phyloP scores from a whole-genome alignment of 1,284 basidiomycete genomes.

The Neolentinus lepideus region DNA sequence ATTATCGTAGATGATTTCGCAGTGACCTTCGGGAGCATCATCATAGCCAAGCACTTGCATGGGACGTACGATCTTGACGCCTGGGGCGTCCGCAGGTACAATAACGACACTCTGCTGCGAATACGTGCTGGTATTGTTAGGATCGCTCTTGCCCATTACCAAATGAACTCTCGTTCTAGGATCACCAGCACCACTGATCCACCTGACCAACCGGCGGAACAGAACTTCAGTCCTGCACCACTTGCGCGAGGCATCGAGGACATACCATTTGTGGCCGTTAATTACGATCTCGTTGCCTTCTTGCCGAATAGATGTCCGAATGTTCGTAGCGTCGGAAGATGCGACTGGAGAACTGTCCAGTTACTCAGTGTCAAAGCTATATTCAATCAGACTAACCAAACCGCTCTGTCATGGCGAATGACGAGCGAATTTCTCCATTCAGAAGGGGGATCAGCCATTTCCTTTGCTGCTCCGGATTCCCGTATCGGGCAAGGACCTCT shows the following conservation, averaged over 20 bases:
- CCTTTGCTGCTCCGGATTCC: constrained; percentile 82
- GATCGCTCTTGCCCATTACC: constrained; percentile 89
- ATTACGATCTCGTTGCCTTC: constrained; percentile 90
- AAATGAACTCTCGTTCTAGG: constrained; percentile 87
- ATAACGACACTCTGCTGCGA: constrained; percentile 91
- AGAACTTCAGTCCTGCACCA: constrained; percentile 1
- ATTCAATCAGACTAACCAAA: constrained; percentile 47
- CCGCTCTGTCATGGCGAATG: constrained; percentile 94
- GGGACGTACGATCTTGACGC: constrained; percentile 85
- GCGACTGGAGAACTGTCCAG: constrained; percentile 50
- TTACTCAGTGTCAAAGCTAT: neutral
- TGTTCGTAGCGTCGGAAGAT: constrained; percentile 95
- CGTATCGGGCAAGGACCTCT: constrained; percentile 97
- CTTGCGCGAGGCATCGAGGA: constrained; percentile 4
- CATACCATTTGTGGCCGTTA: constrained; percentile 93
- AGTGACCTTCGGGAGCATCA: constrained; percentile 94
- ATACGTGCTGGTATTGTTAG: constrained; percentile 65
- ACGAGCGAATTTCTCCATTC: constrained; percentile 89
- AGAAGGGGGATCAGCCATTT: constrained; percentile 87
- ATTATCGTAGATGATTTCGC: constrained; percentile 91
- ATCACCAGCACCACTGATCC: constrained; percentile 97
- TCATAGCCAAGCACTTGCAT: constrained; percentile 95
- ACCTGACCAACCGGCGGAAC: constrained; percentile 40
- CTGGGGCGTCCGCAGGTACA: constrained; percentile 82
- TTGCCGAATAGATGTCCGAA: constrained; percentile 80